Percentiles rank a stretch among this genome's conserved stretches.
phyloP scores from a whole-genome alignment of 306 rosid genomes.

The Canavalia ensiformis region DNA sequence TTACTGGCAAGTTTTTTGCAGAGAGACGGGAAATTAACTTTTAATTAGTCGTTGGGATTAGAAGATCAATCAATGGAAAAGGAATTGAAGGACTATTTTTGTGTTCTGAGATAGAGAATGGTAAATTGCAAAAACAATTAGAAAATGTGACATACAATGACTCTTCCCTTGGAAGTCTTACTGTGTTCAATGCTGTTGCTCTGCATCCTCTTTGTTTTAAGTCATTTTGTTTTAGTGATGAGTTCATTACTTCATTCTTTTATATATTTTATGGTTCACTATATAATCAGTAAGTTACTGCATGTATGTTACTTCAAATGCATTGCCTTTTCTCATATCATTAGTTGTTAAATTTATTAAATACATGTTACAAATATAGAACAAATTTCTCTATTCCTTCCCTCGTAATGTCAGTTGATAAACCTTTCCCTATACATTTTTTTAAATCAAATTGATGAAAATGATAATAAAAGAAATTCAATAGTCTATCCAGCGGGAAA shows the following conservation, averaged over 20 bases:
- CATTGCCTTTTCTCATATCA: neutral
- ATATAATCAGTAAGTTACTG: neutral
- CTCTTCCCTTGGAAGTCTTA: slow-evolving; percentile 8
- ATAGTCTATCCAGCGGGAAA: too few relatives aligned
- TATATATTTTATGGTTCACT: slow-evolving; percentile 16
- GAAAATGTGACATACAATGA: neutral
- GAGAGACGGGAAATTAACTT: slow-evolving; percentile 86
- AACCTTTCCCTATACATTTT: too few relatives aligned
- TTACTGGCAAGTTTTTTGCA: slow-evolving; percentile 79
- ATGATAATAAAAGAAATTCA: too few relatives aligned
- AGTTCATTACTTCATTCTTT: slow-evolving; percentile 33
- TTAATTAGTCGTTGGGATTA: slow-evolving; percentile 41
- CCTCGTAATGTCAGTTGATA: too few relatives aligned
- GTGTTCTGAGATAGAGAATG: neutral
- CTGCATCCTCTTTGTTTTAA: neutral
- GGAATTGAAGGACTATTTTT: slow-evolving; percentile 24
- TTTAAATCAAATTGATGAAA: too few relatives aligned
- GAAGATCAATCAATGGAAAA: neutral
- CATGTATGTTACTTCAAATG: slow-evolving; percentile 1
- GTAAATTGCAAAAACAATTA: neutral
- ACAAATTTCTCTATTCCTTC: too few relatives aligned
- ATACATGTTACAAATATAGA: neutral
- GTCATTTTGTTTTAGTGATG: slow-evolving; percentile 12
- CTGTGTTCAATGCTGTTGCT: slow-evolving; percentile 1
- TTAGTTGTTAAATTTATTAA: neutral